Conservation (phyloP, 805 yeast species). For the Candida argentea region DNA sequence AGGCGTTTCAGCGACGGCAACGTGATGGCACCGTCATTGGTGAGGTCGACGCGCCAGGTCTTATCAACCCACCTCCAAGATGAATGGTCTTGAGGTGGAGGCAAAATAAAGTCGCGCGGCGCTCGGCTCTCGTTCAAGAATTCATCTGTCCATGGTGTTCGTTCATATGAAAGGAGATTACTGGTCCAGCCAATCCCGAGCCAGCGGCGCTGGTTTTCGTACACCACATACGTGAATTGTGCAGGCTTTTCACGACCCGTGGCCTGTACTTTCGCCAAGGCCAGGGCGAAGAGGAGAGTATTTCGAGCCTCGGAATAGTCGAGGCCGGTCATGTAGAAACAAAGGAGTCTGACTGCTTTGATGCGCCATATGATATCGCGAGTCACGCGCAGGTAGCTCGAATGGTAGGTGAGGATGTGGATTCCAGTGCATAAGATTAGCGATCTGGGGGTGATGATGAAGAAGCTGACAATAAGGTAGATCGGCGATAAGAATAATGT, state of each 20-base stretch:
- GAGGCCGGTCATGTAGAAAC: constrained; percentile 80
- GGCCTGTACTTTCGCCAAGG: constrained; percentile 41
- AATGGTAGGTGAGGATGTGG: constrained; percentile 71
- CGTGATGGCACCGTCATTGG: constrained; percentile 79
- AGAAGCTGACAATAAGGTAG: constrained; percentile 59
- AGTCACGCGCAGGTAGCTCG: constrained; percentile 74
- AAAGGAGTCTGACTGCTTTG: constrained; percentile 53
- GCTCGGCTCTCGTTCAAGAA: constrained; percentile 77
- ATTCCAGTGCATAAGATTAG: constrained; percentile 50
- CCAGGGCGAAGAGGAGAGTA: constrained; percentile 43
- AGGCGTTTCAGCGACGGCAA: constrained; percentile 49
- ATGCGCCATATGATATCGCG: constrained; percentile 82
- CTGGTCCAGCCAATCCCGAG: constrained; percentile 97
- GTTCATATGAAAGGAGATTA: constrained; percentile 80
- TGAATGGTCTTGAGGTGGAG: constrained; percentile 44
- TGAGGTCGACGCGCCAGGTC: constrained; percentile 82
- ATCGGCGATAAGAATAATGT: constrained; percentile 80
- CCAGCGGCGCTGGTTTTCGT: constrained; percentile 96
- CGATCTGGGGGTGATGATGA: constrained; percentile 62
- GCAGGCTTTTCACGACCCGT: constrained; percentile 37
- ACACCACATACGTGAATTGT: constrained; percentile 82
- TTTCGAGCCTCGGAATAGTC: constrained; percentile 47
- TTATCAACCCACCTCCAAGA: constrained; percentile 93
- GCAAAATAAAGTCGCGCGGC: constrained; percentile 70
- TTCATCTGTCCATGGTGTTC: constrained; percentile 97